Evolutionary conservation across 768 basidiomycete species (phyloP).

Genomic region (Kwoniella mangroviensis): DNA sequence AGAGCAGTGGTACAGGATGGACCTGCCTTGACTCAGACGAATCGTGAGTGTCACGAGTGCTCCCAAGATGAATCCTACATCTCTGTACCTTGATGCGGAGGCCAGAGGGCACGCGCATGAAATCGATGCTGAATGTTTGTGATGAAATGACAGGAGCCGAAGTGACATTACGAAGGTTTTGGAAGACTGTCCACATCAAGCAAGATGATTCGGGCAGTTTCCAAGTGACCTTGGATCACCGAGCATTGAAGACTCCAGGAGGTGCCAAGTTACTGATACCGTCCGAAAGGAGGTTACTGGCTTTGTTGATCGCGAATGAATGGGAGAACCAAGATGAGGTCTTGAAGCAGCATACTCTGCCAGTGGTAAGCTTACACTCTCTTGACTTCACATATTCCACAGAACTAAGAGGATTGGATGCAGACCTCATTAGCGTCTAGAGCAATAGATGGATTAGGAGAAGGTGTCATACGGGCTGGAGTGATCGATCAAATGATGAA

Average conservation of each 20-base stretch:
- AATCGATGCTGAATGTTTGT: too few relatives aligned
- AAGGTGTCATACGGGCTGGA: conserved; percentile 65
- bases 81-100: conserved; percentile 3
- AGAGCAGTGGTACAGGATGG: conserved; percentile 42
- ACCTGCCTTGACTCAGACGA: conserved; percentile 50
- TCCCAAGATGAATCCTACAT: too few relatives aligned
- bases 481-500: conserved; percentile 73
- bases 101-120: not conserved
- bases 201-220: conserved; percentile 60
- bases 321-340: conserved; percentile 92
- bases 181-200: conserved; percentile 86
- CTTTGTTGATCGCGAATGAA: conserved; percentile 86
- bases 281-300: conserved; percentile 69
- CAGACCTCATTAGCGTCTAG: conserved; percentile 91
- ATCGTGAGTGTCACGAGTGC: conserved; percentile 32
- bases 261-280: conserved; percentile 80
- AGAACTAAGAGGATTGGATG: not conserved
- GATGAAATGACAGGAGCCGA: conserved; percentile 70
- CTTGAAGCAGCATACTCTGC: conserved; percentile 86
- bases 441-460: conserved; percentile 77
- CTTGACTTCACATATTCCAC: not conserved
- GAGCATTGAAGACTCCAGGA: conserved; percentile 82
- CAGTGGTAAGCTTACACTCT: conserved; percentile 68
- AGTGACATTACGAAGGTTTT: conserved; percentile 84
- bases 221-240: conserved; percentile 76